These are phyloP conservation scores for Dryadomyces quercivorus DNA, from an alignment of 2,329 filamentous ascomycete genomes.

Conservation along the genomic window DNA sequence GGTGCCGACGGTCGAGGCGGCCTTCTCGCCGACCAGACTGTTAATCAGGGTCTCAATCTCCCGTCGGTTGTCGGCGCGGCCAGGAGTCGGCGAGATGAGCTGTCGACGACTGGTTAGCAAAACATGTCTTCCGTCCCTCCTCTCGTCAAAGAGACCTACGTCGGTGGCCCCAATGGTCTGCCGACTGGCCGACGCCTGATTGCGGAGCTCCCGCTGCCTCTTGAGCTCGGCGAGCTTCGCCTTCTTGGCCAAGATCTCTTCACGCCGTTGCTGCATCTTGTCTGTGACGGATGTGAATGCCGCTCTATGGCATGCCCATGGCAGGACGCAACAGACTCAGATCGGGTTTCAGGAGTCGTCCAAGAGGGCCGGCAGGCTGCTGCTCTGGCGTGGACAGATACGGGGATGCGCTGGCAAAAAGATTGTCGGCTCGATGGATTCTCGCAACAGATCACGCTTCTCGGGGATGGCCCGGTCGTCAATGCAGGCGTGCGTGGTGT, in stretches of 20 bases:
- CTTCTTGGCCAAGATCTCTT: constrained; percentile 94
- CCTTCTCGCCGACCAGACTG: constrained; percentile 67
- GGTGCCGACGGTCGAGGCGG: constrained; percentile 50
- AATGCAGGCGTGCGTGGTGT: neutral
- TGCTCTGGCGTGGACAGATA: neutral
- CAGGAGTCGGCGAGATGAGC: constrained; percentile 59
- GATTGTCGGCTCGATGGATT: neutral
- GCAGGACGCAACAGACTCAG: constrained; percentile 14
- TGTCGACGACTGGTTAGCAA: constrained; percentile 18
- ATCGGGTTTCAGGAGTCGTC: neutral
- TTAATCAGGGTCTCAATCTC: constrained; percentile 81
- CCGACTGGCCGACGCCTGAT: constrained; percentile 58
- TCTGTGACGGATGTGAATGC: neutral
- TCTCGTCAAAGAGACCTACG: constrained; percentile 33
- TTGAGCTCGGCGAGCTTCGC: constrained; percentile 95
- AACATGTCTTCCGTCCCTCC: neutral
- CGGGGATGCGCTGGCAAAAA: neutral
- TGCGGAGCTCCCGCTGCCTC: constrained; percentile 75
- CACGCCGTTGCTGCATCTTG: constrained; percentile 65
- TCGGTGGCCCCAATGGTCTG: constrained; percentile 59
- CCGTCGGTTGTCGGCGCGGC: constrained; percentile 54
- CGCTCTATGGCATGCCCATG: constrained; percentile 32
- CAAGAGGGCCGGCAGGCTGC: neutral
- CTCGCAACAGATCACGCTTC: neutral
- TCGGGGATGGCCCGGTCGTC: neutral